Percentiles rank a stretch among this genome's conserved stretches.
These are phyloP conservation scores for Pulveroboletus sp. DNA, from an alignment of 768 basidiomycete genomes.

Conservation along the genomic window DNA sequence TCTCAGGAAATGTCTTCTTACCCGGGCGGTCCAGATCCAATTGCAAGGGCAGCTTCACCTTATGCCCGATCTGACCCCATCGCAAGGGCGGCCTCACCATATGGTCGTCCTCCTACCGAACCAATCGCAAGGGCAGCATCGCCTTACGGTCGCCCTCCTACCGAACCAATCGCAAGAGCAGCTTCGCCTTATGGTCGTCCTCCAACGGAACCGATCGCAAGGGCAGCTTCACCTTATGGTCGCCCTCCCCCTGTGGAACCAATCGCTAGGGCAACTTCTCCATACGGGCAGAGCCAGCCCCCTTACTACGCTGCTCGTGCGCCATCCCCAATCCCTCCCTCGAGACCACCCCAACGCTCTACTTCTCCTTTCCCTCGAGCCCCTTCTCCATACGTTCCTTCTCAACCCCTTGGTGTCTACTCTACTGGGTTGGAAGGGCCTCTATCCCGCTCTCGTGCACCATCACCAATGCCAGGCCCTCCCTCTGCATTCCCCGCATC, in stretches of 20 bases:
- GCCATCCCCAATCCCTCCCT: constrained; percentile 30
- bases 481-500: constrained; percentile 29
- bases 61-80: constrained; percentile 34
- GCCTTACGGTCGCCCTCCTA: constrained; percentile 33
- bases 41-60: constrained; percentile 31
- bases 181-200: constrained; percentile 33
- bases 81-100: constrained; percentile 32
- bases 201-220: constrained; percentile 37
- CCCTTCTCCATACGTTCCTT: constrained; percentile 27
- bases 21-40: constrained; percentile 34
- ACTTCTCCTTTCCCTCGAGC: constrained; percentile 31
- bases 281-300: constrained; percentile 24
- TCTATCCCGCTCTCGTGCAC: constrained; percentile 41
- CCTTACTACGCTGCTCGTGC: constrained; percentile 27
- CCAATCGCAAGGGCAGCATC: constrained; percentile 20
- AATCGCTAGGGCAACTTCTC: constrained; percentile 38
- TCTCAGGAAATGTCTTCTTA: constrained; percentile 43
- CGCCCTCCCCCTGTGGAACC: constrained; percentile 37
- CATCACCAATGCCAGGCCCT: constrained; percentile 51
- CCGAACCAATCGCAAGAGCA: constrained; percentile 17
- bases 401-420: constrained; percentile 38
- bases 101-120: constrained; percentile 25
- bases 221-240: constrained; percentile 32
- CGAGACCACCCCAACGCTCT: constrained; percentile 20
- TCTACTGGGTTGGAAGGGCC: constrained; percentile 56